Evolutionary conservation across 78 protist genomes (phyloP), one percentile per base, ranked within the genome.

Genomic region (Pelomyxa schiedti): DNA sequence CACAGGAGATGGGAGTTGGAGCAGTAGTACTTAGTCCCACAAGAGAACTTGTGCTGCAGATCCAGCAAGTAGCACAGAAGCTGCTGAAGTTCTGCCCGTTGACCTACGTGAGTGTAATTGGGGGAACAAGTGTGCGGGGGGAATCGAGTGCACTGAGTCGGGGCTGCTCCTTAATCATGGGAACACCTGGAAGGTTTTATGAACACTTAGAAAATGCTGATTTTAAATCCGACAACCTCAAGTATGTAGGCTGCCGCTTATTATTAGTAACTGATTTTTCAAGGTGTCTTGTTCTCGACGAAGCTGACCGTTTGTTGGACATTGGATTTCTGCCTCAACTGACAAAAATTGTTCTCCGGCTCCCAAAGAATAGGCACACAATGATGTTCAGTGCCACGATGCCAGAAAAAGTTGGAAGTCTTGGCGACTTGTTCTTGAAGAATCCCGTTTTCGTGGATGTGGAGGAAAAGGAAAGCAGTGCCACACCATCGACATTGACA

Each of bases 121-220:
- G 99, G 8, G 98, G 97, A 30, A 77, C 90, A 30, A 86, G 87
- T 81, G 73, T 78, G 53, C 68, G 75, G 36, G 76, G 81, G 0
- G 99, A 98, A 72, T 94, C 75, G 0, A 85, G 79, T 47, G 82
- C 84, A 73, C 92, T 98, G 22, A 74, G 26, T 38, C 87, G 87
- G 74, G 99, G 99, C n/a, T 92, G 88, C 47, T 89, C 86, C 77
- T 75, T 96, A 28, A 32, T 98, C 7, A 84, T 98, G 0, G 91
- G 96, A 16, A 97, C 99, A 4, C 99, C 99, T n/a, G 99, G 99
- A 16, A 91, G 99, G 9, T 88, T 98, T 32, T 88, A 96, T 42
- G 99, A 98, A 58, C 99, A 98, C 75, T 38, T 86, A 6, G 77
- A n/a, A n/a, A n/a, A n/a, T n/a, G n/a, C n/a, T n/a, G n/a, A n/a